These are phyloP conservation scores for Nicotiana obtusifolia DNA, from an alignment of 257 asterid species.

Conservation along the genomic window DNA sequence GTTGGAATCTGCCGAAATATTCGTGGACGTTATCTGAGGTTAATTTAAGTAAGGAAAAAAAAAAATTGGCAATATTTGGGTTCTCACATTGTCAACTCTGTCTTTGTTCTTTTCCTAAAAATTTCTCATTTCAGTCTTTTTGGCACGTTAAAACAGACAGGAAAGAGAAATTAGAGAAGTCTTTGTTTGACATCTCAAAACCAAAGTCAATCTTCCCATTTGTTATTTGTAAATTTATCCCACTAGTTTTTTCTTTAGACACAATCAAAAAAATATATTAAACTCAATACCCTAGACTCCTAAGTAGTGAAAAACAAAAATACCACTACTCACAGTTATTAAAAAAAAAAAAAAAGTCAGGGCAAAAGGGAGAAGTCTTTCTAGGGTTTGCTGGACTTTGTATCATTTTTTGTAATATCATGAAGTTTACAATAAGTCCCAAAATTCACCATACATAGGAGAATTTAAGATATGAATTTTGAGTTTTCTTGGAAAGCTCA, in stretches of 20 bases:
- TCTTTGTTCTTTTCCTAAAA: background rate
- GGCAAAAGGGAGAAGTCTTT: background rate
- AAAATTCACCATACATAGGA: too few species aligned
- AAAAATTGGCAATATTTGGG: background rate
- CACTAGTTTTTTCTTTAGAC: slow-evolving; percentile 13
- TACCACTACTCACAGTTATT: background rate
- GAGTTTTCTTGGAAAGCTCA: background rate
- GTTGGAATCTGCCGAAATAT: background rate
- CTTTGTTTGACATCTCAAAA: slow-evolving; percentile 23
- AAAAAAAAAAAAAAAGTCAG: background rate
- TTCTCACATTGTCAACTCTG: background rate
- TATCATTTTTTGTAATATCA: background rate
- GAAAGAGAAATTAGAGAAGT: slow-evolving; percentile 16
- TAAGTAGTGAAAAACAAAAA: slow-evolving; percentile 9
- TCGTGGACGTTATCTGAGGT: background rate
- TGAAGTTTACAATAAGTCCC: too few species aligned
- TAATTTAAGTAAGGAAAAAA: background rate
- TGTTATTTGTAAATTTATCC: slow-evolving; percentile 24
- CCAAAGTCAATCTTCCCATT: slow-evolving; percentile 19
- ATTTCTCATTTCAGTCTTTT: background rate
- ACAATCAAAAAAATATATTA: slow-evolving; percentile 16
- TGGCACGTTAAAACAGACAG: background rate
- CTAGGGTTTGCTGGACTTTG: background rate
- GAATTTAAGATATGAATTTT: background rate
- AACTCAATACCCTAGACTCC: too few species aligned